Base-by-base conservation (phyloP, 1,139 yeast species). In the Kurtzmaniella natalensis region DNA sequence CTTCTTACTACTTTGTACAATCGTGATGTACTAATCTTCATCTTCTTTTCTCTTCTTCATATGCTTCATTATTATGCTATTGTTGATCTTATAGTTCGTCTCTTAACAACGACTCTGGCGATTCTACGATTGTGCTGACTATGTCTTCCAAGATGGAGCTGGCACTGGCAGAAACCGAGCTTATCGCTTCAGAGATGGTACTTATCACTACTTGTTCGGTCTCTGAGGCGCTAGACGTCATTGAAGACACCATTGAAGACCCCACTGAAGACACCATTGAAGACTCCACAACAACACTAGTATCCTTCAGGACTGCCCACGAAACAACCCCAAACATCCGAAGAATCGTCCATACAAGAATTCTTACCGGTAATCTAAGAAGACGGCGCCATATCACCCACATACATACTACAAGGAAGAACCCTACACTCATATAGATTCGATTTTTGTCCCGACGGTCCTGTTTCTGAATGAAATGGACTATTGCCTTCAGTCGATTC, bases 351-450 rank as follows among this genome's bases (percentile, higher is more conserved):
- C 87, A 81, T n/a, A 81, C 37, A 21, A 79, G 41, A 9, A 81
- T 49, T 48, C 57, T 59, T 1, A 78, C 61, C 0, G 89, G 89
- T 10, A 72, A 61, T 45, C 70, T 64, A 27, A 82, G 56, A 3
- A 82, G 62, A 37, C 89, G 61, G 43, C 81, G 59, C 78, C 83
- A 82, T 2, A 81, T 43, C 15, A 82, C 76, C 82, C 85, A 81
- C 3, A 59, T 50, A 42, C 83, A 62, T 24, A 80, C 81, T 2
- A 69, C 43, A 3, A 69, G 59, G 37, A 82, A 67, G 43, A 82
- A 78, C 14, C 76, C 77, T 30, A 81, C 47, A 20, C 85, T 68
- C 34, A 73, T 54, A 43, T 78, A 75, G 48, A 82, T 81, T 37
- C 76, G 60, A 32, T 72, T 62, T 34, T 83, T 66, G 47, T 83